These are phyloP conservation scores for Chalciporus piperatoides DNA, from an alignment of 1,284 basidiomycete species.

Conservation along the genomic window DNA sequence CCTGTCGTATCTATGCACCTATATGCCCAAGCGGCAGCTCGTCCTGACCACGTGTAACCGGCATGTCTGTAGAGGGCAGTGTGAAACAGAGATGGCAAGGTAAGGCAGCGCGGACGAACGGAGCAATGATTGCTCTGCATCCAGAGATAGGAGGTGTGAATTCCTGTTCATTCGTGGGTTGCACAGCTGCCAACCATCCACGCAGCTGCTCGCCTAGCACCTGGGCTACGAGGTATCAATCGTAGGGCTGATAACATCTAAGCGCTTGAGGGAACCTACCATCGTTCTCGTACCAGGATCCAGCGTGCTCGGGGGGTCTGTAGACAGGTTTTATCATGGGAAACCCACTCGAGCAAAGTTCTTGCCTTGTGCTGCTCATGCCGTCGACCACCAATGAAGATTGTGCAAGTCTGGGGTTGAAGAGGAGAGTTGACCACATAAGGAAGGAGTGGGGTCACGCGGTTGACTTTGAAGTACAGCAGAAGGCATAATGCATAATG, in stretches of 20 bases:
- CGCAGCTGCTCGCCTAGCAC: conserved; percentile 61
- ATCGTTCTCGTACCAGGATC: conserved; percentile 84
- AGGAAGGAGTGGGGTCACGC: conserved; percentile 18
- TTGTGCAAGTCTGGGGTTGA: conserved; percentile 15
- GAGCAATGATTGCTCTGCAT: conserved; percentile 94
- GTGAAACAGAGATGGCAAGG: conserved; percentile 10
- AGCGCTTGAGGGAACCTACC: conserved; percentile 41
- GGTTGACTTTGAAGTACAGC: neutral
- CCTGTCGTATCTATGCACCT: conserved; percentile 75
- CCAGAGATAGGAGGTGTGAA: conserved; percentile 65
- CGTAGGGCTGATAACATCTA: conserved; percentile 11
- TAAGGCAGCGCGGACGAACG: conserved; percentile 51
- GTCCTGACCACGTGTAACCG: conserved; percentile 93
- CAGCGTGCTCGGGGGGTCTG: conserved; percentile 80
- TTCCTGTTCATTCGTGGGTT: conserved; percentile 41
- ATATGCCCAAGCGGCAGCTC: conserved; percentile 95
- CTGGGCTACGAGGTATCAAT: conserved; percentile 40
- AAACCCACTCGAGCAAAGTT: neutral
- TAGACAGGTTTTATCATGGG: conserved; percentile 3
- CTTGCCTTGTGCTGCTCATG: conserved; percentile 30
- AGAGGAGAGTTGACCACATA: conserved; percentile 25
- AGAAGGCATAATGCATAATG: conserved; percentile 9
- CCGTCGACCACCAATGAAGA: conserved; percentile 6
- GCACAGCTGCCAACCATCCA: conserved; percentile 62
- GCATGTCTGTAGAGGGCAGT: conserved; percentile 67